These are phyloP conservation scores for Acacia crassicarpa DNA, from an alignment of 306 rosid species.

Conservation along the genomic window DNA sequence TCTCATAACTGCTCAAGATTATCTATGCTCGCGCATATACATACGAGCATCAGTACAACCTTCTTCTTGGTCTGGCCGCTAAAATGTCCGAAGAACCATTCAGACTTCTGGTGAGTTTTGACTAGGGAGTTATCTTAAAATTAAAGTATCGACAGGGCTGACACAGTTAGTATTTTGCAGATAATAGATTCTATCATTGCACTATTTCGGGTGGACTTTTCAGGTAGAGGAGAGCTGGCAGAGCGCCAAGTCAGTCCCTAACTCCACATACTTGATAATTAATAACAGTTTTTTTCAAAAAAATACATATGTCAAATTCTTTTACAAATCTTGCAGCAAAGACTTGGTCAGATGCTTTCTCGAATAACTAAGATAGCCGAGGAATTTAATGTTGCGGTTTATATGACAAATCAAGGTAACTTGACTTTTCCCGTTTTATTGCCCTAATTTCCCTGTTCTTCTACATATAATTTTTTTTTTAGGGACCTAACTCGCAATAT, in stretches of 20 bases:
- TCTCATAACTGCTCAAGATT: slow-evolving; percentile 55
- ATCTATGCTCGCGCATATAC: slow-evolving; percentile 97
- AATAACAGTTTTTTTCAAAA: not conserved
- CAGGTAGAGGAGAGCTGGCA: slow-evolving; percentile 97
- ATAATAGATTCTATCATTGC: slow-evolving; percentile 92
- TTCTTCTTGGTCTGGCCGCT: slow-evolving; percentile 92
- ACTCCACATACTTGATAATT: slow-evolving; percentile 18
- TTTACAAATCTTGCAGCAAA: slow-evolving; percentile 75
- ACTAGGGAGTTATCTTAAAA: slow-evolving; percentile 1
- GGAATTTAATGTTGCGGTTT: slow-evolving; percentile 89
- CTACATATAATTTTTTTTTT: not conserved
- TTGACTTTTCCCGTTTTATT: not conserved
- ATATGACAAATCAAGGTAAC: slow-evolving; percentile 96
- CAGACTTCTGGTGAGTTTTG: slow-evolving; percentile 79
- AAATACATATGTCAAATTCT: not conserved
- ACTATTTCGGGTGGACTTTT: slow-evolving; percentile 86
- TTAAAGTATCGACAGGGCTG: slow-evolving; percentile 15
- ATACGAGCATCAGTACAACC: slow-evolving; percentile 88
- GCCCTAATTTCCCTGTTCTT: not conserved
- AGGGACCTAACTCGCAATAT: slow-evolving; percentile 3
- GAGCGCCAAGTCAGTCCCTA: slow-evolving; percentile 78
- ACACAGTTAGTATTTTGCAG: slow-evolving; percentile 44
- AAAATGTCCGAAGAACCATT: slow-evolving; percentile 98
- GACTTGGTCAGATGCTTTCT: slow-evolving; percentile 91
- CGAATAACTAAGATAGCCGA: slow-evolving; percentile 88